Base-by-base conservation (phyloP, 768 basidiomycete species). In the Daedaleopsis nitida region DNA sequence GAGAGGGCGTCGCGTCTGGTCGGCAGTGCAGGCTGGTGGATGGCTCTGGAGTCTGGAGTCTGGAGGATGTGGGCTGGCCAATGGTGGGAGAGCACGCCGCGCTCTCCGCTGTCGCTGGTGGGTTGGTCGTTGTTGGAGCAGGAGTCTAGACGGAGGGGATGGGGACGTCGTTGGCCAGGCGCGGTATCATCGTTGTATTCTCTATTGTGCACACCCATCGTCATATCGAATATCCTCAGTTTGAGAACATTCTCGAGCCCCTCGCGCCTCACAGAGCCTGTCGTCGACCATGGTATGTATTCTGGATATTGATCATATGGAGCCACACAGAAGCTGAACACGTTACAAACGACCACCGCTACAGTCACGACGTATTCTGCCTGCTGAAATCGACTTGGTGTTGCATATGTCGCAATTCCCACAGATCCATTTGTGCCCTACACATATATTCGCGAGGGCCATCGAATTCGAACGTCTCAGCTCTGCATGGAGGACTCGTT, bases 1-100 rank as follows among this genome's bases (percentile, higher is more conserved):
- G 84, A 90, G 89, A 91, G 88, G 88, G 88, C 88, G 78, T 77
- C 84, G 79, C 77, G 83, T 77, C 72, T 75, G 74, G 68, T 67
- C 59, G 44, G 62, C 64, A 23, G 61, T 61, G 27, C 27, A 3
- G 21, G 59, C 55, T 55, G 61, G 55, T 53, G 32, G 57, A 13
- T 38, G 39, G 9, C 55, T 12, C 51, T 38, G n/a, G n/a, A n/a
- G n/a, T n/a, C n/a, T n/a, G n/a, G n/a, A n/a, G n/a, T n/a, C n/a
- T n/a, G 52, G 51, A 37, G 35, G 58, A 53, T 35, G 66, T 56
- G 39, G 47, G 58, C 27, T 47, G 52, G 47, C 17, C 6, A 39
- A 13, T 16, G 51, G 38, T 34, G 43, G 55, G 35, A 44, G 24
- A 34, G 45, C 45, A 48, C 55, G 43, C 24, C 55, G n/a, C 27